Evolutionary conservation across 1,284 basidiomycete genomes (phyloP), one percentile per base, ranked within the genome.

Genomic region (Cutaneotrichosporon cavernicola): DNA sequence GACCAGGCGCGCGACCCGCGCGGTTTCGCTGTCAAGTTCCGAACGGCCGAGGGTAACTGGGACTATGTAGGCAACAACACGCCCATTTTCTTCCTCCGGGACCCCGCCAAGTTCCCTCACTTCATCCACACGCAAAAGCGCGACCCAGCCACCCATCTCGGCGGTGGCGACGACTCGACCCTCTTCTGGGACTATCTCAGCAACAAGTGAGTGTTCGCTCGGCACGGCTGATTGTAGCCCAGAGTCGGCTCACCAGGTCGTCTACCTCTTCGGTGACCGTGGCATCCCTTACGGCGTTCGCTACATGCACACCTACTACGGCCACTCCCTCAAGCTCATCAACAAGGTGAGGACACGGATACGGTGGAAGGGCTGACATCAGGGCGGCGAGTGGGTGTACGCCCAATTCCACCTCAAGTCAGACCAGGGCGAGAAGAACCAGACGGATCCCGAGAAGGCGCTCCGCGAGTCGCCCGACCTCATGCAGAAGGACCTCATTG

Each of bases 81-180:
- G 1, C 91, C 91, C 53, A 86, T 92, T 66, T 93, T 64, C 58
- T 64, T 64, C 63, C 58, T 64, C 36, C 58, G 63, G 13, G 63
- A 64, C 70, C 72, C 78, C 1, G 74, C 75, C 52, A 83, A 84
- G 72, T 85, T 85, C 73, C 82, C 83, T 4, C 86, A 91, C 82
- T 93, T 95, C 82, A 93, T 94, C 73, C 92, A 94, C 83, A 92
- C 91, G 36, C 90, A 92, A 80, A 94, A 95, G 81, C 87, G 92
- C 30, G 71, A 78, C 66, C 76, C 76, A 8, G 71, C 72, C 6
- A 73, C 88, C 90, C 81, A 68, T 58, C 43, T 68, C 46, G 68
- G 65, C n/a, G 73, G 80, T 53, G 61, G 51, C 36, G 66, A 72
- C 61, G 78, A 81, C 65, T 72, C 75, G 16, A 77, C 76, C 69